A percentile compares a stretch with the other conserved stretches of the same genome.
Conservation (phyloP, 345 rosid genomes). For the Bruguiera parviflora region DNA sequence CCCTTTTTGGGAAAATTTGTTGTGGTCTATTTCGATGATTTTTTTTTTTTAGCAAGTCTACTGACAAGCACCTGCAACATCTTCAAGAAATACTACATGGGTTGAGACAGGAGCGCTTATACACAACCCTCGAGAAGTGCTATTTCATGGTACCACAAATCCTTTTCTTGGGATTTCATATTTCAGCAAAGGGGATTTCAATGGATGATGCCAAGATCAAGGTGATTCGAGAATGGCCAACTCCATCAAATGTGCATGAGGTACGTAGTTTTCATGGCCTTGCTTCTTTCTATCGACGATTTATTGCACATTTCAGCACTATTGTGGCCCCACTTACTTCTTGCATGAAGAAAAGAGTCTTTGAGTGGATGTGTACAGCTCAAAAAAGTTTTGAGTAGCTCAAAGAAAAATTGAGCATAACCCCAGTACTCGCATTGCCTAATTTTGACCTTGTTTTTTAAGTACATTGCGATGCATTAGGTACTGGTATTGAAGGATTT, state of each 20-base stretch:
- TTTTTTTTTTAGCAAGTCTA: no score
- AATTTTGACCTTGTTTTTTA: not conserved
- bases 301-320: not conserved
- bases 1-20: not conserved
- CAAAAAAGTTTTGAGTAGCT: not conserved
- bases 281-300: not conserved
- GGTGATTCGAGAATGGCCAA: not conserved
- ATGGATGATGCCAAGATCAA: not conserved
- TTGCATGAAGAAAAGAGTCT: not conserved
- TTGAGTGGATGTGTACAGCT: not conserved
- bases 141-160: not conserved
- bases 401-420: not conserved
- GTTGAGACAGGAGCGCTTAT: not conserved
- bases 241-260: not conserved
- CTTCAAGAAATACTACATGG: not conserved
- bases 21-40: not conserved
- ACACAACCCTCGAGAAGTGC: not conserved
- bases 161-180: not conserved
- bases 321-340: constrained; percentile 4
- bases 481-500: not conserved
- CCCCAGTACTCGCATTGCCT: not conserved
- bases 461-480: not conserved
- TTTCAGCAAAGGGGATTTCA: not conserved
- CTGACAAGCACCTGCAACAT: not conserved
- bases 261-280: constrained; percentile 1